phyloP scores from a whole-genome alignment of 345 rosid species.

The Populus deltoides region DNA sequence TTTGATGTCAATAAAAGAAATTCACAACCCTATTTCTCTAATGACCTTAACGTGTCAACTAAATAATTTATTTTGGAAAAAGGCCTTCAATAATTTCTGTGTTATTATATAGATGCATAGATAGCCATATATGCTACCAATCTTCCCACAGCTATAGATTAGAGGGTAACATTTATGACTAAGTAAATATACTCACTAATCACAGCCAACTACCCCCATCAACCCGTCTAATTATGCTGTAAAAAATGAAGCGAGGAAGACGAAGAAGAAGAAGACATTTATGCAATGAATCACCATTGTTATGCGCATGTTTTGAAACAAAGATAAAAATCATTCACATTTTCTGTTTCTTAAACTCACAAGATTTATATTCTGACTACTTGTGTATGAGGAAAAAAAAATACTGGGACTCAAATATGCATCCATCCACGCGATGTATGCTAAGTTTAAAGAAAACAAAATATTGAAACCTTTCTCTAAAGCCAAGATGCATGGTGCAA shows the following conservation, averaged over 20 bases:
- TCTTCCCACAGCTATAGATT: not conserved
- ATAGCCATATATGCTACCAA: no score
- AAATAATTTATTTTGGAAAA: no score
- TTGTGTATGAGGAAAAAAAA: no score
- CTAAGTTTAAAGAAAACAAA: not conserved
- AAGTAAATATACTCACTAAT: not conserved
- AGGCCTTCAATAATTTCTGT: no score
- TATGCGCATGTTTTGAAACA: not conserved
- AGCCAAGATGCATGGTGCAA: not conserved
- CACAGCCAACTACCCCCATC: constrained; percentile 6
- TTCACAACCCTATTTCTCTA: not conserved
- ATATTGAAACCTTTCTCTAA: not conserved
- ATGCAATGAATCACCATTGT: not conserved
- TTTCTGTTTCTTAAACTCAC: not conserved
- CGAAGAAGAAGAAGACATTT: not conserved
- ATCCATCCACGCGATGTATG: not conserved
- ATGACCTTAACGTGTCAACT: no score
- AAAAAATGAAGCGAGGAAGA: not conserved
- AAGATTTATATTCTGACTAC: not conserved
- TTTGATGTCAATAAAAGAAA: not conserved
- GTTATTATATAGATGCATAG: no score
- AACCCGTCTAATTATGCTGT: not conserved
- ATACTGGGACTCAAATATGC: not conserved
- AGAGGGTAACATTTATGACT: not conserved
- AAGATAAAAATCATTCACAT: not conserved